A percentile compares a stretch with the other conserved stretches of the same genome.
phyloP scores from a whole-genome alignment of 2,329 filamentous ascomycete species.

The Xylariaceae sp. region DNA sequence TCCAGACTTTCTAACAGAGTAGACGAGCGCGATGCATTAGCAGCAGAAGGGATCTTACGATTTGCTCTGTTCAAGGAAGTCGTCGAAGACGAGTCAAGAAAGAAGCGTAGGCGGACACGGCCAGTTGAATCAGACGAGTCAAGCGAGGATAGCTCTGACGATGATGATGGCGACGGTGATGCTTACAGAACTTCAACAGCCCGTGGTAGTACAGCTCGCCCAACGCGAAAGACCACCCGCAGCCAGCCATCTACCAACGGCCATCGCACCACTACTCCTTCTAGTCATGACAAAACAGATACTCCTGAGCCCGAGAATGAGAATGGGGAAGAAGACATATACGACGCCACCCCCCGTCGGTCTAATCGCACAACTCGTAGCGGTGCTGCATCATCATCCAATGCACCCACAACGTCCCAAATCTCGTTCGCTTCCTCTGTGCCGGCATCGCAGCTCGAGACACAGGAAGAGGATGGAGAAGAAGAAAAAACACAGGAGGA shows the following conservation, averaged over 20 bases:
- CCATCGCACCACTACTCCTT: constrained; percentile 38
- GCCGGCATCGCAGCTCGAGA: constrained; percentile 72
- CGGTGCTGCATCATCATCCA: constrained; percentile 43
- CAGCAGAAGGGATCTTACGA: constrained; percentile 86
- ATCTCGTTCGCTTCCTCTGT: constrained; percentile 80
- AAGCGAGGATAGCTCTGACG: constrained; percentile 65
- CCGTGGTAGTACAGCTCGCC: constrained; percentile 44
- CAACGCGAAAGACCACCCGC: constrained; percentile 36
- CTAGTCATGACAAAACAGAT: constrained; percentile 35
- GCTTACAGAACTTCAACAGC: constrained; percentile 46
- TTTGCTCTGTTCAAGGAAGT: constrained; percentile 99
- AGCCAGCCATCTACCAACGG: constrained; percentile 36
- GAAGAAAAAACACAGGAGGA: constrained; percentile 52
- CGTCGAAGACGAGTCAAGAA: constrained; percentile 76
- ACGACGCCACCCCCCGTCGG: constrained; percentile 50
- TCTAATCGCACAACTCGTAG: constrained; percentile 50
- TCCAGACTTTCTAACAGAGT: constrained; percentile 85
- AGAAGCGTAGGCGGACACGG: constrained; percentile 78
- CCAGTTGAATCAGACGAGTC: constrained; percentile 63
- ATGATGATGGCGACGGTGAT: constrained; percentile 53
- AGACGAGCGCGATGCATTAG: constrained; percentile 85
- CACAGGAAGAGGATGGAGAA: constrained; percentile 51
- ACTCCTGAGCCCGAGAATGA: constrained; percentile 48
- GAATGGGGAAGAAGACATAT: constrained; percentile 59
- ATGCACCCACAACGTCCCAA: constrained; percentile 46